phyloP scores from a whole-genome alignment of 108 stramenopile genomes.

The Nitzschia sp. region DNA sequence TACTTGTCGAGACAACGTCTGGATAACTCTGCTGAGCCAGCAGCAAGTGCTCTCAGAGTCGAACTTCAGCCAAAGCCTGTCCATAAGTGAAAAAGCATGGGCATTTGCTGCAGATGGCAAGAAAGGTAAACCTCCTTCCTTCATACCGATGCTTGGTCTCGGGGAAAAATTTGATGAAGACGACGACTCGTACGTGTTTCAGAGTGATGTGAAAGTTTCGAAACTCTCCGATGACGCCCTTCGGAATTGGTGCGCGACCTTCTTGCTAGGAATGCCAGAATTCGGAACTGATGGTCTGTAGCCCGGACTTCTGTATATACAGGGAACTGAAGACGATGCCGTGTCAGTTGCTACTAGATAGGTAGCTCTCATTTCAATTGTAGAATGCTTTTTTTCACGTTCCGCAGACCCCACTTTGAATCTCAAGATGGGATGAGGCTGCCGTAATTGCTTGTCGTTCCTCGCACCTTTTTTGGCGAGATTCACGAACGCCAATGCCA shows the following conservation, averaged over 20 bases:
- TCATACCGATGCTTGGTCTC: conserved; percentile 42
- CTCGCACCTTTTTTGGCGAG: too few species aligned
- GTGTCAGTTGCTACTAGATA: too few species aligned
- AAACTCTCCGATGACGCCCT: conserved; percentile 73
- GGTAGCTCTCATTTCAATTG: too few species aligned
- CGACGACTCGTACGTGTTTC: conserved; percentile 72
- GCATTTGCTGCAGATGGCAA: conserved; percentile 16
- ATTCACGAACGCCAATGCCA: too few species aligned
- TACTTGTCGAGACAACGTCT: conserved; percentile 40
- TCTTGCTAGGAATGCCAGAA: conserved; percentile 60
- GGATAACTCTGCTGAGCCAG: conserved; percentile 42
- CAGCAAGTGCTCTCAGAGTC: conserved; percentile 55
- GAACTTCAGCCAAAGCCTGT: conserved; percentile 49
- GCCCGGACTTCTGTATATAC: too few species aligned
- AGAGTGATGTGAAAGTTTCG: conserved; percentile 69
- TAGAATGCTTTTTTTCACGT: too few species aligned
- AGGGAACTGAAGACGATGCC: too few species aligned
- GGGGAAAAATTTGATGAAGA: conserved; percentile 79
- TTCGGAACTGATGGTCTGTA: neutral
- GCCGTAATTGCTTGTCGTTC: too few species aligned
- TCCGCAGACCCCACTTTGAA: too few species aligned
- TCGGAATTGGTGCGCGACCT: conserved; percentile 76
- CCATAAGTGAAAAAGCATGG: conserved; percentile 58
- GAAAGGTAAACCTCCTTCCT: neutral
- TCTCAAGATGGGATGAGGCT: too few species aligned